These are phyloP conservation scores for Dryas drummondii DNA, from an alignment of 306 rosid species.

Conservation along the genomic window DNA sequence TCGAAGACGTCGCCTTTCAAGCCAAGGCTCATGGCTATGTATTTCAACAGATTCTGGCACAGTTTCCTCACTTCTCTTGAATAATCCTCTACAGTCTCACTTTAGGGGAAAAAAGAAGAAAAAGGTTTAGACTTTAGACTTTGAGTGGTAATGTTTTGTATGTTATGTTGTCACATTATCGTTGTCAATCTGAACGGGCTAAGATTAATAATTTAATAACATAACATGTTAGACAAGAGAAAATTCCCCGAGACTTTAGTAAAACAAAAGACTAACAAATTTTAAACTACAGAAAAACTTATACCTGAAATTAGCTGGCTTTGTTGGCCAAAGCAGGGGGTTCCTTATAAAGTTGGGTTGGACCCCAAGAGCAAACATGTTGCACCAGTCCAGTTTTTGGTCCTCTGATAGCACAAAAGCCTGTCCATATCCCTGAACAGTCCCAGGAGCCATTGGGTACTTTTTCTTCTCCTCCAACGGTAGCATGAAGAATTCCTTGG, in stretches of 20 bases:
- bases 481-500: slow-evolving; percentile 80
- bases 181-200: too few species aligned
- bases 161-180: too few species aligned
- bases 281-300: neutral
- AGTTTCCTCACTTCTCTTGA: slow-evolving; percentile 64
- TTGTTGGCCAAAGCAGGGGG: slow-evolving; percentile 82
- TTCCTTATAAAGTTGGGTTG: slow-evolving; percentile 58
- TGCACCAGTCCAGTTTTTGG: slow-evolving; percentile 95
- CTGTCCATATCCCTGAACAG: slow-evolving; percentile 93
- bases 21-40: slow-evolving; percentile 67
- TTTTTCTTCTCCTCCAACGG: slow-evolving; percentile 87
- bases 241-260: neutral
- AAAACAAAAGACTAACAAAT: neutral
- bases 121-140: neutral
- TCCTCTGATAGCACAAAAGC: slow-evolving; percentile 97
- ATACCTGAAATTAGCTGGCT: slow-evolving; percentile 71
- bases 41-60: slow-evolving; percentile 57
- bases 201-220: too few species aligned
- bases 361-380: slow-evolving; percentile 96
- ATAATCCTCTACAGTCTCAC: slow-evolving; percentile 78
- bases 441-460: slow-evolving; percentile 87
- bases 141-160: neutral
- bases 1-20: slow-evolving; percentile 53
- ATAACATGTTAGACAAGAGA: too few species aligned
- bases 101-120: slow-evolving; percentile 20